Evolutionary conservation across 371 early-diverging fungal genomes (phyloP), one percentile per base, ranked within the genome.

Genomic region (Mucor saturninus): DNA sequence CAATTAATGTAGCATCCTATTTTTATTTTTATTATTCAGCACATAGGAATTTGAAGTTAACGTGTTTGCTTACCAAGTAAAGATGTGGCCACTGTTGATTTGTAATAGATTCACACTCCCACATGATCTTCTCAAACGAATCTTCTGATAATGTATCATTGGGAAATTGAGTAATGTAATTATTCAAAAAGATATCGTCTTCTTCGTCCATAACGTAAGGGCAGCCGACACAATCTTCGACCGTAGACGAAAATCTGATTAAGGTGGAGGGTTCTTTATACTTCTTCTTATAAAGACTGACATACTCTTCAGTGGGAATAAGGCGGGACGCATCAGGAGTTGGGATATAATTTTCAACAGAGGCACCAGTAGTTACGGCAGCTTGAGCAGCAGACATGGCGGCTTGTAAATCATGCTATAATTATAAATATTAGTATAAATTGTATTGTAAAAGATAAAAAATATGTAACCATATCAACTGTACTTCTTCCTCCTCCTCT

Each of bases 291-390:
- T 98, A 96, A 59, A 88, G 80, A 38, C 73, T 68, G 29, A 81
- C 79, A 63, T 90, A 93, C 46, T 89, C 87, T 14, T 79, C 77
- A 4, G 61, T 29, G 29, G 67, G 54, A n/a, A 91, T 86, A 32
- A 79, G 73, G 37, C 78, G 73, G 9, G 91, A 90, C n/a, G 98
- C 97, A 82, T 95, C 94, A 4, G 98, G 98, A 1, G 93, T 93
- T 2, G 98, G 98, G 68, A 98, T 98, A 64, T 89, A 89, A n/a
- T 81, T 72, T 52, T 71, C 71, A 51, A 85, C 78, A 35, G 76
- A 65, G 54, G 85, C 84, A 43, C 85, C 83, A 5, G 84, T 84
- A 8, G 83, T 75, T 21, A 85, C 85, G 2, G 92, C 91, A 8
- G 91, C 89, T 49, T 91, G 86, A 26, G 86, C 82, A 13, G 91